Evolutionary conservation across 441 rosid genomes (phyloP), one percentile per base, ranked within the genome.

Genomic region (Erodium texanum): DNA sequence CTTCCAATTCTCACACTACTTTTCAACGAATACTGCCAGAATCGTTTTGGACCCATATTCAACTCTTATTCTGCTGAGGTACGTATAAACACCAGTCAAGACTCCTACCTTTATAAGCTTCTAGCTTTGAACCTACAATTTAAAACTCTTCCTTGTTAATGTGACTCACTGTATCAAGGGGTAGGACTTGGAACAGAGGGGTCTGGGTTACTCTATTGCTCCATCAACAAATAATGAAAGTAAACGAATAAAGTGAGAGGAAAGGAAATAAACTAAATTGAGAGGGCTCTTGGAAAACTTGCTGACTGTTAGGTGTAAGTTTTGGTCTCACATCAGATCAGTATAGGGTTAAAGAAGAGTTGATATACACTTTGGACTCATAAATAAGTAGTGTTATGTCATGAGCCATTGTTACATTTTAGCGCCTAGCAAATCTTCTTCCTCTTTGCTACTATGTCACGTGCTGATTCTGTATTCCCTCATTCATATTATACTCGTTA

Each of bases 1-100:
- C 97, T 93, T 73, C 91, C 93, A 36, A 54, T 85, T 64, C 76
- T 86, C 71, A 93, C 98, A 0, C 91, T 93, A 71, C 92, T 93
- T 58, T 93, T 93, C 68, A 93, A 93, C 18, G 98, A 87, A 82
- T 93, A 89, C 80, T 93, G 98, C 80, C 87, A 94, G 69, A 90
- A 87, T 78, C 89, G 98, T 68, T 93, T 90, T 84, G 83, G 84
- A 66, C 98, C 98, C 67, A 79, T 81, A 69, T 93, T 90, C 70
- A 70, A 73, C 22, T 81, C 91, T 66, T 86, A 89, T 81, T 78
- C 98, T 66, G 93, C 96, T 10, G 98, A 90, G 94, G 98, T 90
- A 84, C 9, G 27, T 62, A 48, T 48, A 24, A 20, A 23, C 41
- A 5, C 59, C 32, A 70, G 62, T 67, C 19, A 27, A 0, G 41